Conservation (phyloP, 2,329 filamentous ascomycete genomes). For the Pochonia chlamydosporia region DNA sequence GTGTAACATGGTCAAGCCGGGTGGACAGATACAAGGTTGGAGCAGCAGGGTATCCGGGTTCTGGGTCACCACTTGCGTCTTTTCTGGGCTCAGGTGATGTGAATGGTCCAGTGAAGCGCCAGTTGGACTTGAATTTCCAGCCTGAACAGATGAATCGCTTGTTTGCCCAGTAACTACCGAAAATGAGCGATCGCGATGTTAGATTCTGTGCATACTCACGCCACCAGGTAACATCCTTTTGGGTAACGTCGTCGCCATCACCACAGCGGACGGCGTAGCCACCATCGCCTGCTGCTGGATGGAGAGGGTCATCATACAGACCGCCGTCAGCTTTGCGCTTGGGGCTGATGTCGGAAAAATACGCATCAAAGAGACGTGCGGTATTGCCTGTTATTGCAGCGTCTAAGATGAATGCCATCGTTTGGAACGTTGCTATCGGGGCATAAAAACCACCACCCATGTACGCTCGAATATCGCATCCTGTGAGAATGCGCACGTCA, state of each 20-base stretch:
- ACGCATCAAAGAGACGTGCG: background rate
- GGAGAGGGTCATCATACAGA: background rate
- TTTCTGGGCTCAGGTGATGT: slow-evolving; percentile 10
- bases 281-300: background rate
- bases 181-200: slow-evolving; percentile 16
- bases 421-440: slow-evolving; percentile 15
- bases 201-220: slow-evolving; percentile 14
- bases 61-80: background rate
- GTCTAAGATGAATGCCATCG: slow-evolving; percentile 3
- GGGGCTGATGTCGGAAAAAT: background rate
- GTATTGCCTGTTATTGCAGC: slow-evolving; percentile 7
- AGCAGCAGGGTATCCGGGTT: slow-evolving; percentile 12
- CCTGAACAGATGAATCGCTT: slow-evolving; percentile 25
- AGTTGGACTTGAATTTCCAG: slow-evolving; percentile 25
- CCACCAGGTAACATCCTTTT: slow-evolving; percentile 15
- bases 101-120: slow-evolving; percentile 24
- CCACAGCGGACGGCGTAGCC: slow-evolving; percentile 8
- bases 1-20: slow-evolving; percentile 37
- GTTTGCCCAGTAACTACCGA: slow-evolving; percentile 20
- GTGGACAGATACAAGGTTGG: slow-evolving; percentile 31
- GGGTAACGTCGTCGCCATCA: slow-evolving; percentile 13
- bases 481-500: slow-evolving; percentile 17
- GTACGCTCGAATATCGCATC: slow-evolving; percentile 6
- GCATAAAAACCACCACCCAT: slow-evolving; percentile 21
- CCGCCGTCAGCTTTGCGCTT: slow-evolving; percentile 1